Conservation (phyloP, 2,329 filamentous ascomycete species). For the Septoria linicola region DNA sequence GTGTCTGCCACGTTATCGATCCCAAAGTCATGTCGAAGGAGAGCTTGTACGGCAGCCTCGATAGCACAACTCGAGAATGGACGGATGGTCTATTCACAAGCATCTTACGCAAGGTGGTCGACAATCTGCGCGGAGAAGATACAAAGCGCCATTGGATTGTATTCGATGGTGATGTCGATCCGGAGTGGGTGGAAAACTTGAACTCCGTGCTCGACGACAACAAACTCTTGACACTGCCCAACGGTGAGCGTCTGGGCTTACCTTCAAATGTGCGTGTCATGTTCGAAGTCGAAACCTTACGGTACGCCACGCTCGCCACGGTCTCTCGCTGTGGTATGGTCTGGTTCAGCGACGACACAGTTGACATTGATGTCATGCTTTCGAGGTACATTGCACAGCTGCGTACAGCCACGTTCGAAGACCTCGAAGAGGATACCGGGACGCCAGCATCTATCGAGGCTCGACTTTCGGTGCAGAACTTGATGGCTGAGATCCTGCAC, state of each 20-base stretch:
- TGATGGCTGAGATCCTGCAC: slow-evolving; percentile 76
- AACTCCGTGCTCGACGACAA: slow-evolving; percentile 99
- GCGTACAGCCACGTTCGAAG: slow-evolving; percentile 81
- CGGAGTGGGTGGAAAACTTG: slow-evolving; percentile 99
- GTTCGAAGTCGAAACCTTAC: slow-evolving; percentile 98
- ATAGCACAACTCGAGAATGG: slow-evolving; percentile 97
- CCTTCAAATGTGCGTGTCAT: slow-evolving; percentile 96
- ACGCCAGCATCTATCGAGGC: slow-evolving; percentile 57
- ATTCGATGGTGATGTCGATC: slow-evolving; percentile 98
- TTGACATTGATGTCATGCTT: slow-evolving; percentile 89
- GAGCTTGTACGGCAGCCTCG: slow-evolving; percentile 89
- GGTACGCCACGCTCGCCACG: slow-evolving; percentile 96
- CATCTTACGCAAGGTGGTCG: slow-evolving; percentile 95
- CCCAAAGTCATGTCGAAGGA: slow-evolving; percentile 99
- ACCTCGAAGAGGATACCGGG: slow-evolving; percentile 88
- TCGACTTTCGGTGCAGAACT: slow-evolving; percentile 71
- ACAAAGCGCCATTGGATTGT: slow-evolving; percentile 98
- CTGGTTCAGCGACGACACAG: slow-evolving; percentile 98
- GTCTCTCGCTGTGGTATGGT: slow-evolving; percentile 99
- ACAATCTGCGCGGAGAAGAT: slow-evolving; percentile 96
- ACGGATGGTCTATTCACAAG: slow-evolving; percentile 98
- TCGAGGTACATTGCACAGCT: slow-evolving; percentile 84
- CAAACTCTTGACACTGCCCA: slow-evolving; percentile 92
- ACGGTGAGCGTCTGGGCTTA: slow-evolving; percentile 94
- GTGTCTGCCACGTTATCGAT: slow-evolving; percentile 95